phyloP scores from a whole-genome alignment of 345 rosid genomes.

The Rhodamnia rubescens region DNA sequence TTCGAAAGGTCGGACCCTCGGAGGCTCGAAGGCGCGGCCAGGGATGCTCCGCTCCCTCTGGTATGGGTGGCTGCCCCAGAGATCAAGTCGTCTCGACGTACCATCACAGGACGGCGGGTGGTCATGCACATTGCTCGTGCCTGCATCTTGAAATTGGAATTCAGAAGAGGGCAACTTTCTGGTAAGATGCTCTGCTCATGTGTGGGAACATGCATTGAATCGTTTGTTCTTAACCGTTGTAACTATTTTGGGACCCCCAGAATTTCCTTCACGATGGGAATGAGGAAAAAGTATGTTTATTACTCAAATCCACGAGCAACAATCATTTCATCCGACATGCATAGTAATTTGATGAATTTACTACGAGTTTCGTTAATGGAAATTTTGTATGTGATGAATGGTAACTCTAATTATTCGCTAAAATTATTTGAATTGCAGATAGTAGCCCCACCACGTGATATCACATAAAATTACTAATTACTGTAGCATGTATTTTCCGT shows the following conservation, averaged over 20 bases:
- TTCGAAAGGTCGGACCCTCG: background rate
- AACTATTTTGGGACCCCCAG: background rate
- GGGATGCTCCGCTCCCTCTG: background rate
- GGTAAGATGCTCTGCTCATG: background rate
- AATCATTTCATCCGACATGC: background rate
- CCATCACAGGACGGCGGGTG: too few species aligned
- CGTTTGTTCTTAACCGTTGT: background rate
- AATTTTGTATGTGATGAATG: accelerated
- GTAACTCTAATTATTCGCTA: background rate
- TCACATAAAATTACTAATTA: background rate
- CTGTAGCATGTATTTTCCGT: background rate
- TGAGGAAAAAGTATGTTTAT: too few species aligned
- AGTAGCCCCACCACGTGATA: too few species aligned
- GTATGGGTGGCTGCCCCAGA: too few species aligned
- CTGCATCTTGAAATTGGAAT: background rate
- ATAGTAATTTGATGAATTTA: background rate
- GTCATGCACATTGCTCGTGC: too few species aligned
- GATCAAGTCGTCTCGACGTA: too few species aligned
- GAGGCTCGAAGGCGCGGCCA: background rate
- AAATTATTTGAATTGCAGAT: background rate
- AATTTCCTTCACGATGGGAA: too few species aligned
- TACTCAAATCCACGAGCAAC: background rate
- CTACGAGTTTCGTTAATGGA: too few species aligned
- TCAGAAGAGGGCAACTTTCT: background rate
- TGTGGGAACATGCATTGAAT: background rate